Conservation (phyloP, 257 asterid genomes). For the Lantana camara region DNA sequence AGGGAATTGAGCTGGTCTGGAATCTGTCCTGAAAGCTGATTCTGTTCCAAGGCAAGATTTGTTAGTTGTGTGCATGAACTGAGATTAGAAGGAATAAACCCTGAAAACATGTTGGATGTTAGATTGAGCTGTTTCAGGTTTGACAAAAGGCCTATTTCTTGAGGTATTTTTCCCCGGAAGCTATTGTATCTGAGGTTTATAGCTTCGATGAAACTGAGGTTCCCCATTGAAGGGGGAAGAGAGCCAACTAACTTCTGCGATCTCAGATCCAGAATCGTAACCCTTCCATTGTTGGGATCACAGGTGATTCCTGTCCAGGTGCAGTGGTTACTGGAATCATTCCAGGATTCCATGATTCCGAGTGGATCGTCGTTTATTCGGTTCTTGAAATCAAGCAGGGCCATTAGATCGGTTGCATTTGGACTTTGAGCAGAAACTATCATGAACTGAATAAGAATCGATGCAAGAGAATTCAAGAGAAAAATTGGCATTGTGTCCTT, state of each 20-base stretch:
- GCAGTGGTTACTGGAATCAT: slow-evolving; percentile 2
- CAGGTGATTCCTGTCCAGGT: slow-evolving; percentile 15
- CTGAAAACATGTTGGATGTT: background rate
- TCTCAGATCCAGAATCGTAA: background rate
- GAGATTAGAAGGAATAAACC: slow-evolving; percentile 11
- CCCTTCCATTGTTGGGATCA: background rate
- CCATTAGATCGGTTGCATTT: slow-evolving; percentile 12
- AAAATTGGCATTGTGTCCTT: background rate
- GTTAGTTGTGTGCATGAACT: slow-evolving; percentile 3
- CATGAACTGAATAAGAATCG: background rate
- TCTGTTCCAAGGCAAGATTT: background rate
- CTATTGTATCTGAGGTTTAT: background rate
- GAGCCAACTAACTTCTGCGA: background rate
- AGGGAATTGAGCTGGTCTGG: background rate
- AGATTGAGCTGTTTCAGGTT: slow-evolving; percentile 4
- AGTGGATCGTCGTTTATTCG: slow-evolving; percentile 16
- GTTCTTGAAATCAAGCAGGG: slow-evolving; percentile 18
- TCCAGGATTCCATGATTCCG: slow-evolving; percentile 18
- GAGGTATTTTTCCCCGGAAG: slow-evolving; percentile 10
- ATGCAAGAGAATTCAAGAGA: background rate
- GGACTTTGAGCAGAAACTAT: background rate
- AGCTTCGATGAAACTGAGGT: slow-evolving; percentile 9
- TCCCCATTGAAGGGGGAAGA: slow-evolving; percentile 14
- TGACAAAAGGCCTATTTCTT: slow-evolving; percentile 2
- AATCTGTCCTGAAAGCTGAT: slow-evolving; percentile 9